Base-by-base conservation (phyloP, 1,284 basidiomycete genomes). In the Ceratobasidium papillatum region DNA sequence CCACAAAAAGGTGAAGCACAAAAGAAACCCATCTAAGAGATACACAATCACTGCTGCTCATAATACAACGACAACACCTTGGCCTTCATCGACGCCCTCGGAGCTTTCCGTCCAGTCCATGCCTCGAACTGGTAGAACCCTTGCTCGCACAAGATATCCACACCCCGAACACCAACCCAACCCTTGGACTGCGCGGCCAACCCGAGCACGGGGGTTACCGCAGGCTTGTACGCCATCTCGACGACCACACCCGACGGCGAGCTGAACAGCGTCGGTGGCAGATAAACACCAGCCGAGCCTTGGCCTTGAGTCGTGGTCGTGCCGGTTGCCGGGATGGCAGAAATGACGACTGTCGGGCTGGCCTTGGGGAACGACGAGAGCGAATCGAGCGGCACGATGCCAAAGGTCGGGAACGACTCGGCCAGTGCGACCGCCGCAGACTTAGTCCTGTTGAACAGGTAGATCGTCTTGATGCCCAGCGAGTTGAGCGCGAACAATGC, bases 201-300 rank as follows among this genome's bases (percentile, higher is more conserved):
- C 54, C 80, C 79, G 38, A 94, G 81, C 62, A 94, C 80, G 0
- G 92, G 88, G 12, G 93, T 93, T 78, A 89, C 87, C 0, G 91
- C 88, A 0, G 95, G 95, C 79, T 91, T 92, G 82, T 98, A 98
- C 25, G 95, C 95, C 91, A 97, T 93, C 79, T 98, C 96, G 34
- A 98, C 86, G 2, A 95, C 90, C 12, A 97, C 92, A 36, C 89
- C 90, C 11, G 83, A 83, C 0, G 81, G 78, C 2, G 78, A 72
- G 12, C 80, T 72, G 43, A 86, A 80, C 4, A 86, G 75, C n/a
- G 85, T 82, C 4, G 79, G 77, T 0, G 91, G 86, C 11, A 96
- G 85, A 68, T 86, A 82, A 30, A 95, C 83, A 7, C 84, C 85
- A 9, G 85, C 82, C 14, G 80, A 77, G 8, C 69, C 58, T 17